phyloP scores from a whole-genome alignment of 2,329 filamentous ascomycete genomes.

The Karstenula rhodostoma region DNA sequence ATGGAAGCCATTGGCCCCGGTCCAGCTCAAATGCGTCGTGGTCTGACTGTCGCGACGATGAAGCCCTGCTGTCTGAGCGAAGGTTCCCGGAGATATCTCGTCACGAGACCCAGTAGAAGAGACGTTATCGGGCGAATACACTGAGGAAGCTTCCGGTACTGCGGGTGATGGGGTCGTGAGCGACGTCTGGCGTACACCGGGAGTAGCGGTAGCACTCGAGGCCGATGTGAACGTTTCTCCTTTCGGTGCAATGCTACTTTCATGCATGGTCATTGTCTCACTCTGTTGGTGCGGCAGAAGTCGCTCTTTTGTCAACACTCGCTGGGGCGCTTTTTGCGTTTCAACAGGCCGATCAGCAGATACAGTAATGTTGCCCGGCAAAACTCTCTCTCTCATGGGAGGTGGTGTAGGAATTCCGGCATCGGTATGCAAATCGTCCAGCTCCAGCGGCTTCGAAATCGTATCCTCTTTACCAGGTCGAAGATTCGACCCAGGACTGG shows the following conservation, averaged over 20 bases:
- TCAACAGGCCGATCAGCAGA: conserved; percentile 6
- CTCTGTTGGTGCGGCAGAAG: conserved; percentile 13
- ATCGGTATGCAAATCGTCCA: conserved; percentile 14
- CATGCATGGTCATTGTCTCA: neutral
- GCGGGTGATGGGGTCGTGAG: conserved; percentile 24
- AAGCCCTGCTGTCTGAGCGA: conserved; percentile 20
- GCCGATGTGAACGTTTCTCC: conserved; percentile 16
- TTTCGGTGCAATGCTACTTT: conserved; percentile 4
- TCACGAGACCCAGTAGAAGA: conserved; percentile 23
- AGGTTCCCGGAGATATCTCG: conserved; percentile 25
- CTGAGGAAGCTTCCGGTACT: conserved; percentile 30
- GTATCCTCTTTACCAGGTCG: conserved; percentile 2
- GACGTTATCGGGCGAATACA: conserved; percentile 34
- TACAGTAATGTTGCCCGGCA: neutral
- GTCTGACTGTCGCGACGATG: conserved; percentile 42
- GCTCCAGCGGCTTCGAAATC: conserved; percentile 8
- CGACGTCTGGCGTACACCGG: conserved; percentile 22
- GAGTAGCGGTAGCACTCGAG: conserved; percentile 8
- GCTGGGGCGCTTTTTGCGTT: conserved; percentile 22
- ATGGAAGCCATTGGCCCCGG: conserved; percentile 24
- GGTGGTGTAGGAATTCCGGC: conserved; percentile 16
- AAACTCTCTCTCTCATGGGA: conserved; percentile 11
- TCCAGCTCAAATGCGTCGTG: conserved; percentile 47
- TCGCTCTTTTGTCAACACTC: conserved; percentile 21
- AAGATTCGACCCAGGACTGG: conserved; percentile 4